phyloP scores from a whole-genome alignment of 345 rosid species.

The Bretschneidera sinensis region DNA sequence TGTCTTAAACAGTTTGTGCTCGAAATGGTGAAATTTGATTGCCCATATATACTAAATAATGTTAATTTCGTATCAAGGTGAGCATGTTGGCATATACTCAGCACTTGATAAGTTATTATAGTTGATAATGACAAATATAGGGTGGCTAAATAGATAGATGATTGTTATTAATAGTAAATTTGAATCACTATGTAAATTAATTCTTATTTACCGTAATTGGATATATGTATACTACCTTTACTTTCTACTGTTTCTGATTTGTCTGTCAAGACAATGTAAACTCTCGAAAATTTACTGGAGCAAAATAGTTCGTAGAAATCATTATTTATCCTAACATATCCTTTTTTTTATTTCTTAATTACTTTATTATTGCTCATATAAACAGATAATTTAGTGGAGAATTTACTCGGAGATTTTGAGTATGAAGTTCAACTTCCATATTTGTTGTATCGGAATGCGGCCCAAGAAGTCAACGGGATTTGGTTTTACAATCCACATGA shows the following conservation, averaged over 20 bases:
- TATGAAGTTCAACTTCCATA: conserved; percentile 57
- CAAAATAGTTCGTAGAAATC: too few species aligned
- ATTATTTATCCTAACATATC: neutral
- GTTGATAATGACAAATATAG: too few species aligned
- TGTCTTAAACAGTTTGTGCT: too few species aligned
- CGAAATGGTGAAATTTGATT: neutral
- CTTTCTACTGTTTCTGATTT: neutral
- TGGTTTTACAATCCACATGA: conserved; percentile 57
- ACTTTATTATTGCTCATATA: conserved; percentile 3
- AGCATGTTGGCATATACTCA: too few species aligned
- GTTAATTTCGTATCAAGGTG: too few species aligned
- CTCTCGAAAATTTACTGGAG: too few species aligned
- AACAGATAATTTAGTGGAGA: conserved; percentile 57
- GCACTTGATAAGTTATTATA: neutral
- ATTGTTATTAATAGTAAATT: too few species aligned
- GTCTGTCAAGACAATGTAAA: too few species aligned
- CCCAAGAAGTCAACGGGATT: conserved; percentile 62
- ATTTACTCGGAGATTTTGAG: conserved; percentile 57
- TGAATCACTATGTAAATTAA: too few species aligned
- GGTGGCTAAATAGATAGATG: neutral
- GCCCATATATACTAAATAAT: too few species aligned
- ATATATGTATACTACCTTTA: neutral
- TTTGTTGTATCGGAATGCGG: conserved; percentile 46
- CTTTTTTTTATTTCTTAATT: too few species aligned
- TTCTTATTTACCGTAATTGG: too few species aligned